Conservation (phyloP, 331 rosid genomes). For the Saraca asoca region DNA sequence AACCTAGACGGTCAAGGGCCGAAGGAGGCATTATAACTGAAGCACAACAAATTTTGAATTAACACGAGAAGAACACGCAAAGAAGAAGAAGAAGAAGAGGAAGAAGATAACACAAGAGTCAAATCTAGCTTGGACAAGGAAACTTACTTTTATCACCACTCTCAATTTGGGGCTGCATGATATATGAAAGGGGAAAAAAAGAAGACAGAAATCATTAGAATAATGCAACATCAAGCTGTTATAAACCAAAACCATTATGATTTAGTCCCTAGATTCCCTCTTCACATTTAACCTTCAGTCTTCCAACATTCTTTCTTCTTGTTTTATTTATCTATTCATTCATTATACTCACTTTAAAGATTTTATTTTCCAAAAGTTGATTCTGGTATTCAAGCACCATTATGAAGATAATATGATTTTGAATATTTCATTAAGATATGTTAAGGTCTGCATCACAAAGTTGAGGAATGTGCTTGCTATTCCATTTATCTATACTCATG, state of each 20-base stretch:
- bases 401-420: background rate
- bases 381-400: constrained; percentile 7
- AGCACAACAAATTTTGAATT: constrained; percentile 27
- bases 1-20: constrained; percentile 98
- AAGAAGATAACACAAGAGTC: constrained; percentile 28
- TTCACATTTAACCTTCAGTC: constrained; percentile 15
- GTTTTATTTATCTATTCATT: no score
- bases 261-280: constrained; percentile 14
- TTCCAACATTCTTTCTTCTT: constrained; percentile 14
- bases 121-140: constrained; percentile 22
- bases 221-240: background rate
- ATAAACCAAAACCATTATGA: constrained; percentile 17
- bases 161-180: constrained; percentile 91
- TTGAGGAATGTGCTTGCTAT: constrained; percentile 15
- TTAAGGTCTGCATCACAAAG: constrained; percentile 3
- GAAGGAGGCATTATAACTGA: constrained; percentile 99
- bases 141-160: constrained; percentile 95
- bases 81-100: no score
- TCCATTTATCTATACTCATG: background rate
- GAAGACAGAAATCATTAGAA: constrained; percentile 26
- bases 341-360: background rate
- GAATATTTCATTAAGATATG: constrained; percentile 4
- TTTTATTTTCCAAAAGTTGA: background rate
- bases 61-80: constrained; percentile 26
- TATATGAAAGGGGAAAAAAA: constrained; percentile 5